These are phyloP conservation scores for Sordariomycetes sp. DNA, from an alignment of 2,329 filamentous ascomycete genomes.

Conservation along the genomic window DNA sequence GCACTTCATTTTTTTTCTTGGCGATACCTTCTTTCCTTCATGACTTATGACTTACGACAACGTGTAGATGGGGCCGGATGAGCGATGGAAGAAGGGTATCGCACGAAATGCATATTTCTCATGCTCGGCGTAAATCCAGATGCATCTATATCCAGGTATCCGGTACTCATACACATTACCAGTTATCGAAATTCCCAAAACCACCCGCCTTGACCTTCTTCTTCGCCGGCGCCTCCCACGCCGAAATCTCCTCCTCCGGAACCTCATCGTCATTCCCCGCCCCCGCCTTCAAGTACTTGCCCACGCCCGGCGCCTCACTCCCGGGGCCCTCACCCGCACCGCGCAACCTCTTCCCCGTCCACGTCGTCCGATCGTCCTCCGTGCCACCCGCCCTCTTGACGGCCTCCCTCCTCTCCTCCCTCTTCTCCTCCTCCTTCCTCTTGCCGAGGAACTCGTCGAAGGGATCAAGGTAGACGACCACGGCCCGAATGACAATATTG, in stretches of 20 bases:
- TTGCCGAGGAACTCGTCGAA: slow-evolving; percentile 87
- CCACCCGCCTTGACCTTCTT: slow-evolving; percentile 71
- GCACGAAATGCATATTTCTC: neutral
- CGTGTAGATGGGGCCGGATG: neutral
- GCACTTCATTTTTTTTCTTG: neutral
- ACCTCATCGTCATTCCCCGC: slow-evolving; percentile 47
- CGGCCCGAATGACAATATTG: slow-evolving; percentile 68
- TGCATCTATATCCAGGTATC: neutral
- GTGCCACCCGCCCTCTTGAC: slow-evolving; percentile 53
- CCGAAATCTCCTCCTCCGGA: slow-evolving; percentile 31
- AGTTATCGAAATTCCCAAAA: slow-evolving; percentile 91
- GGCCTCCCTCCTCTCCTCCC: slow-evolving; percentile 45
- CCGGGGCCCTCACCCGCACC: slow-evolving; percentile 45
- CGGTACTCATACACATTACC: slow-evolving; percentile 35
- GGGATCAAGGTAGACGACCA: slow-evolving; percentile 82
- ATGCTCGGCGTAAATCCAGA: neutral
- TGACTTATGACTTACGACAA: neutral
- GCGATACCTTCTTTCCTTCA: neutral
- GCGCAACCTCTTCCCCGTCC: slow-evolving; percentile 87
- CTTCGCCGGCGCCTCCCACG: slow-evolving; percentile 54
- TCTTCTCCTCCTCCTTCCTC: slow-evolving; percentile 48
- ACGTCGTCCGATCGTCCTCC: slow-evolving; percentile 83
- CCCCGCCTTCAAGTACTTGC: slow-evolving; percentile 65
- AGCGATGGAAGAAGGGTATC: neutral
- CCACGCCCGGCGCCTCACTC: slow-evolving; percentile 35